These are phyloP conservation scores for Laguncularia racemosa DNA, from an alignment of 345 rosid species.

Conservation along the genomic window DNA sequence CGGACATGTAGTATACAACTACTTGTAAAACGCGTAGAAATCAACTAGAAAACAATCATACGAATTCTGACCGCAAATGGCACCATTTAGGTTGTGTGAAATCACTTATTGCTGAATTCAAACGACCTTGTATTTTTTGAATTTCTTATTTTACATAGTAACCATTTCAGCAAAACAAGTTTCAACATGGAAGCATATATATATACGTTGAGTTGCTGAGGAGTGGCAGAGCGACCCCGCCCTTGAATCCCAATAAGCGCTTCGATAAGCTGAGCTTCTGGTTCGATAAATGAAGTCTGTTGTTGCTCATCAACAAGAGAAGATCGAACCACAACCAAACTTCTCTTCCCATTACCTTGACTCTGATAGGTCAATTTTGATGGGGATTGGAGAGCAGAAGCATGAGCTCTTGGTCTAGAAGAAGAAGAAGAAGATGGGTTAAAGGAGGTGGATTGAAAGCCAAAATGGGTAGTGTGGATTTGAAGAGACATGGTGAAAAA, in stretches of 20 bases:
- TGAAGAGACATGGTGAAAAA: not conserved
- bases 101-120: not conserved
- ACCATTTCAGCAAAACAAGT: too few relatives aligned
- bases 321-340: conserved; percentile 9
- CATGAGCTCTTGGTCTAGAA: not conserved
- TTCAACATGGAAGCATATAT: not conserved
- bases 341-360: not conserved
- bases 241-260: conserved; percentile 96
- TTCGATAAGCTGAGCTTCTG: conserved; percentile 59
- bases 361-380: not conserved
- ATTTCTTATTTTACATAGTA: too few relatives aligned
- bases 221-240: conserved; percentile 77
- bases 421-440: not conserved
- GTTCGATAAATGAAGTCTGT: conserved; percentile 38
- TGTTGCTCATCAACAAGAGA: conserved; percentile 23
- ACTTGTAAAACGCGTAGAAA: too few relatives aligned
- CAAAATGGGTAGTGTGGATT: not conserved
- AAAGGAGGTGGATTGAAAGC: not conserved
- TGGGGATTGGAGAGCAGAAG: conserved; percentile 8
- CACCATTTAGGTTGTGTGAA: too few relatives aligned
- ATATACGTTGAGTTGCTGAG: conserved; percentile 61
- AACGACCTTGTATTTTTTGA: not conserved
- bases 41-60: not conserved
- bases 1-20: too few relatives aligned
- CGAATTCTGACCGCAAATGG: not conserved